phyloP scores from a whole-genome alignment of 2,329 filamentous ascomycete species.

The Trichoderma hamatum region DNA sequence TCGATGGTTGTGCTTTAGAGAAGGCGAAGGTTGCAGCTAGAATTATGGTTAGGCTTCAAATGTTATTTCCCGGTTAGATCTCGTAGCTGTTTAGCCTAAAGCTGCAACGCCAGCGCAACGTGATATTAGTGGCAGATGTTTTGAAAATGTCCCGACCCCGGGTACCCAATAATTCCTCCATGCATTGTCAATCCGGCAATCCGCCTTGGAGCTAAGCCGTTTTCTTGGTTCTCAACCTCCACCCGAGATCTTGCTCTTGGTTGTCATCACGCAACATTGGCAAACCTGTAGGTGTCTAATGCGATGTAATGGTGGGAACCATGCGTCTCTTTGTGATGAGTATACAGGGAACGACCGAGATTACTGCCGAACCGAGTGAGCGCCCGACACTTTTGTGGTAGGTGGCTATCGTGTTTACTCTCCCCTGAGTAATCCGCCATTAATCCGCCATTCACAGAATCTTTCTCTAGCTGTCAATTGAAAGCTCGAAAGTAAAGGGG shows the following conservation, averaged over 20 bases:
- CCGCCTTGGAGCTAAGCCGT: not conserved
- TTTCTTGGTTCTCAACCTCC: not conserved
- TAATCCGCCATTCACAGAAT: not conserved
- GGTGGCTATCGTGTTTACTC: not conserved
- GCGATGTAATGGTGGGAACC: not conserved
- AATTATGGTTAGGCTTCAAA: conserved; percentile 4
- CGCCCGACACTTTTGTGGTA: not conserved
- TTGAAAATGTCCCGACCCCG: not conserved
- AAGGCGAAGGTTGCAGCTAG: conserved; percentile 4
- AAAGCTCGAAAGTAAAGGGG: conserved; percentile 8
- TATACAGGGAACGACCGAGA: conserved; percentile 10
- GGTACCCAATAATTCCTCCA: conserved; percentile 8
- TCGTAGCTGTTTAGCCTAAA: conserved; percentile 20
- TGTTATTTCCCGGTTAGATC: not conserved
- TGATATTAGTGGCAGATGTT: conserved; percentile 2
- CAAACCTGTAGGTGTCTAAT: not conserved
- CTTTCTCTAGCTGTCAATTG: not conserved
- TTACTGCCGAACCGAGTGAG: conserved; percentile 13
- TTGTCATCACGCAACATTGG: not conserved
- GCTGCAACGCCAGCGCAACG: not conserved
- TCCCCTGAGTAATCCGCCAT: not conserved
- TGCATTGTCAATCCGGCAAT: conserved; percentile 16
- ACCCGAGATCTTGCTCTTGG: not conserved
- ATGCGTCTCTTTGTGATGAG: not conserved
- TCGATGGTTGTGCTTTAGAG: not conserved